A percentile compares a stretch with the other conserved stretches of the same genome.
phyloP scores from a whole-genome alignment of 768 basidiomycete species.

The Coprinopsis strossmayeri region DNA sequence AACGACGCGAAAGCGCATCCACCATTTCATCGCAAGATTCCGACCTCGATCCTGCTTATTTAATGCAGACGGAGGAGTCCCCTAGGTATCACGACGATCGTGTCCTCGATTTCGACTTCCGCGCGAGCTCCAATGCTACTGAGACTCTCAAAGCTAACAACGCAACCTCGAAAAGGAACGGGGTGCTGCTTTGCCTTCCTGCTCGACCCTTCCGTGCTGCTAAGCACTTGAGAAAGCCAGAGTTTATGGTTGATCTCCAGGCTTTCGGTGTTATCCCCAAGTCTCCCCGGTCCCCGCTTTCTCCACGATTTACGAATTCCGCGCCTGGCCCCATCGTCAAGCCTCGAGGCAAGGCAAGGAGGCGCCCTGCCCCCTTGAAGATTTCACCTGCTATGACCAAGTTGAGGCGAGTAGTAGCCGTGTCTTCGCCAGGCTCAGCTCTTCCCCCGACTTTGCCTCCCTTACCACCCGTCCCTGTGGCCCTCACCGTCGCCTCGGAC shows the following conservation, averaged over 20 bases:
- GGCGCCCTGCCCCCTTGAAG: slow-evolving; percentile 32
- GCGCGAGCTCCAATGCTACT: slow-evolving; percentile 28
- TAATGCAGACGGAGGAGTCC: slow-evolving; percentile 25
- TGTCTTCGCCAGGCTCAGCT: slow-evolving; percentile 8
- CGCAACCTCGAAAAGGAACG: slow-evolving; percentile 1
- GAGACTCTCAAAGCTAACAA: slow-evolving; percentile 24
- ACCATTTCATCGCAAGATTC: slow-evolving; percentile 49
- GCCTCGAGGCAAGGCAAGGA: slow-evolving; percentile 20
- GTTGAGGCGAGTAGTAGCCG: slow-evolving; percentile 8
- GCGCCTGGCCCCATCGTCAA: slow-evolving; percentile 4
- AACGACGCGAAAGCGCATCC: slow-evolving; percentile 39
- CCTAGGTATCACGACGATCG: slow-evolving; percentile 15
- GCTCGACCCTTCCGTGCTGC: slow-evolving; percentile 25
- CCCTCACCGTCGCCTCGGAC: not conserved
- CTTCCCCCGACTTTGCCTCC: slow-evolving; percentile 5
- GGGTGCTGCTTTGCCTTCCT: slow-evolving; percentile 27
- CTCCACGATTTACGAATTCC: slow-evolving; percentile 1
- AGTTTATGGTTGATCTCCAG: slow-evolving; percentile 28
- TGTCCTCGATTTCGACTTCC: slow-evolving; percentile 23
- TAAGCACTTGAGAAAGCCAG: slow-evolving; percentile 29
- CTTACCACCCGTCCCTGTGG: slow-evolving; percentile 7
- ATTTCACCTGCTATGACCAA: slow-evolving; percentile 19
- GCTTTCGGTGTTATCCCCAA: slow-evolving; percentile 23
- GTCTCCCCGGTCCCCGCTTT: slow-evolving; percentile 5
- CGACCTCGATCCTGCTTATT: slow-evolving; percentile 43